A percentile compares a stretch with the other conserved stretches of the same genome.
Evolutionary conservation across 805 yeast species (phyloP).

Genomic region (Wickerhamomyces bovis): DNA sequence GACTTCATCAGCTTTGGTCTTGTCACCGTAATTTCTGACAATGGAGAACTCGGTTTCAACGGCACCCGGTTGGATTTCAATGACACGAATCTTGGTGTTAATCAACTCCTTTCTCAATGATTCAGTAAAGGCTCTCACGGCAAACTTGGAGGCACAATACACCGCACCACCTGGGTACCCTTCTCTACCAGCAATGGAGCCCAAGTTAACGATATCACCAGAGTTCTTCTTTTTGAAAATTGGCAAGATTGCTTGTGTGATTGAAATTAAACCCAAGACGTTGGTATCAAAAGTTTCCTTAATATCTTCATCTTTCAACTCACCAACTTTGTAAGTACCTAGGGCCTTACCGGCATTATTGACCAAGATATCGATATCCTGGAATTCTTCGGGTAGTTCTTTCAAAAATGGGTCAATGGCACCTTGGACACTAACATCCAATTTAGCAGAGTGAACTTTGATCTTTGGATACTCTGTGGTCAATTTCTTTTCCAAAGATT

Average conservation of each 20-base stretch:
- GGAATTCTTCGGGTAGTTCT: constrained; percentile 50
- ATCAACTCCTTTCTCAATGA: constrained; percentile 71
- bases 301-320: constrained; percentile 56
- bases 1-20: constrained; percentile 46
- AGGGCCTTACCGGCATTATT: constrained; percentile 79
- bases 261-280: constrained; percentile 75
- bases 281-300: constrained; percentile 78
- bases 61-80: constrained; percentile 64
- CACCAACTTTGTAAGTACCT: constrained; percentile 75
- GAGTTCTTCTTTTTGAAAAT: constrained; percentile 61
- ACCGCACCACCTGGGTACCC: constrained; percentile 76
- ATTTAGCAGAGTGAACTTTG: constrained; percentile 37
- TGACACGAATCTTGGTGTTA: constrained; percentile 59
- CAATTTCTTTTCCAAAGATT: constrained; percentile 43
- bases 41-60: constrained; percentile 64
- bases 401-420: constrained; percentile 47
- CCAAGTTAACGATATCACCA: constrained; percentile 71
- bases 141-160: constrained; percentile 72
- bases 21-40: constrained; percentile 56
- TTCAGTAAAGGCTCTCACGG: constrained; percentile 65
- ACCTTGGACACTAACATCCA: constrained; percentile 54
- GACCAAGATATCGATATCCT: constrained; percentile 58
- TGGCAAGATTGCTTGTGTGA: constrained; percentile 76
- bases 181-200: constrained; percentile 76
- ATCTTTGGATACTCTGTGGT: constrained; percentile 40